These are phyloP conservation scores for Arthroderma uncinatum DNA, from an alignment of 2,329 filamentous ascomycete species.

Conservation along the genomic window DNA sequence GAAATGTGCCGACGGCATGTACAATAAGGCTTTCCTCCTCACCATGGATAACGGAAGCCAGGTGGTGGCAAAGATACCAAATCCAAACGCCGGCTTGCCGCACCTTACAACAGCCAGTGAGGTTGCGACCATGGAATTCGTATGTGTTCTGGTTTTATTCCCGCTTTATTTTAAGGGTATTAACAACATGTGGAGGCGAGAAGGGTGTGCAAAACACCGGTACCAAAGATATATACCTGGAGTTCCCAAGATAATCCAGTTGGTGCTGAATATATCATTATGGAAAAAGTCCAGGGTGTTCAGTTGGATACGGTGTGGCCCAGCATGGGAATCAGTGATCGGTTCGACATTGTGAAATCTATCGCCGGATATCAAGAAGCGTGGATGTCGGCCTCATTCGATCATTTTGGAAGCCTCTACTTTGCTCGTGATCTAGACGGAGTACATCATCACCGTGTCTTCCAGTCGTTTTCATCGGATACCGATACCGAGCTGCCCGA, in stretches of 20 bases:
- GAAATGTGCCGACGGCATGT: slow-evolving; percentile 25
- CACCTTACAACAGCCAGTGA: slow-evolving; percentile 16
- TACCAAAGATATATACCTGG: slow-evolving; percentile 10
- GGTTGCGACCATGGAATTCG: slow-evolving; percentile 21
- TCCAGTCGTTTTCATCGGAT: slow-evolving; percentile 6
- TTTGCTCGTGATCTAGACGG: neutral
- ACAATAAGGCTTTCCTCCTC: slow-evolving; percentile 29
- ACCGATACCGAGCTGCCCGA: no score
- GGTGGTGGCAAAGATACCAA: slow-evolving; percentile 22
- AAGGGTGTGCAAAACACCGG: slow-evolving; percentile 18
- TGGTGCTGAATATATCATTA: slow-evolving; percentile 17
- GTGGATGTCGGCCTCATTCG: slow-evolving; percentile 1
- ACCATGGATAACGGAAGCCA: slow-evolving; percentile 23
- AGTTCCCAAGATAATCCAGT: slow-evolving; percentile 16
- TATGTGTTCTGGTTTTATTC: slow-evolving; percentile 11
- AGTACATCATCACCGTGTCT: neutral
- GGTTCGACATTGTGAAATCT: slow-evolving; percentile 4
- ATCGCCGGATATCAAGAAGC: slow-evolving; percentile 5
- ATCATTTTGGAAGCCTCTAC: neutral
- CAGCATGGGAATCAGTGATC: neutral
- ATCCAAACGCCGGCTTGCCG: slow-evolving; percentile 21
- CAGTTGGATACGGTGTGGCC: slow-evolving; percentile 6
- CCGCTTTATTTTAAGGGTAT: slow-evolving; percentile 17
- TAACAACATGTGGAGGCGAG: slow-evolving; percentile 16
- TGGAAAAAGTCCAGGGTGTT: slow-evolving; percentile 20